A percentile compares a stretch with the other conserved stretches of the same genome.
Evolutionary conservation across 305 asterid genomes (phyloP).

Genomic region (Petunia hybrid): DNA sequence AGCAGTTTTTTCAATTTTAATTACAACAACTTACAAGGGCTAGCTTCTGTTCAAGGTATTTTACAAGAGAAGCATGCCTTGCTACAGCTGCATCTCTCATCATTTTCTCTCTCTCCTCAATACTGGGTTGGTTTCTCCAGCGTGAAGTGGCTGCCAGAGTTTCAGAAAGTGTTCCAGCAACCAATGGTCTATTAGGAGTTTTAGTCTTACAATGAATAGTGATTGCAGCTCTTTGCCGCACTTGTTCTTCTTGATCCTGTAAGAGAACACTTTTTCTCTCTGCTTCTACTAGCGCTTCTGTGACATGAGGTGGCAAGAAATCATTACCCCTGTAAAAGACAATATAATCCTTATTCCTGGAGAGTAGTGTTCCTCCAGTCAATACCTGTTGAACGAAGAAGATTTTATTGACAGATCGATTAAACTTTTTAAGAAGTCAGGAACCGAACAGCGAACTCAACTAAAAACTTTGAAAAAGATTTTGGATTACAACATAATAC

Average conservation of each 20-base stretch:
- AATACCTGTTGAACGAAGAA: conserved; percentile 58
- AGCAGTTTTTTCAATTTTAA: neutral
- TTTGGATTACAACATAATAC: conserved; percentile 1
- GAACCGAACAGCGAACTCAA: conserved; percentile 22
- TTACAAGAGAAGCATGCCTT: conserved; percentile 65
- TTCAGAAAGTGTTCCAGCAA: conserved; percentile 95
- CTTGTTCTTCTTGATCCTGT: conserved; percentile 86
- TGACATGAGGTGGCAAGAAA: conserved; percentile 71
- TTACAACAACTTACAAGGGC: conserved; percentile 62
- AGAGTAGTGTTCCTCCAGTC: conserved; percentile 89
- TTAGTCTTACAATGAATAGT: conserved; percentile 45
- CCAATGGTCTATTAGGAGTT: conserved; percentile 55
- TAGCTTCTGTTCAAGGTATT: conserved; percentile 68
- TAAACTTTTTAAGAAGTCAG: neutral
- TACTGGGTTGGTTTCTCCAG: conserved; percentile 67
- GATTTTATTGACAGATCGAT: conserved; percentile 6
- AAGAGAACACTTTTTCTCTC: conserved; percentile 55
- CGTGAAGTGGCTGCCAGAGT: conserved; percentile 83
- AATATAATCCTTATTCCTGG: conserved; percentile 90
- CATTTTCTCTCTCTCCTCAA: conserved; percentile 70
- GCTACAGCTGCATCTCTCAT: conserved; percentile 69
- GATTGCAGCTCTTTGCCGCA: conserved; percentile 67
- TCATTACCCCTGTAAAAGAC: conserved; percentile 92
- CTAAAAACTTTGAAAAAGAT: conserved; percentile 12
- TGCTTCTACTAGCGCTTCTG: conserved; percentile 62